phyloP scores from a whole-genome alignment of 345 rosid species.

The Acer saccharum region DNA sequence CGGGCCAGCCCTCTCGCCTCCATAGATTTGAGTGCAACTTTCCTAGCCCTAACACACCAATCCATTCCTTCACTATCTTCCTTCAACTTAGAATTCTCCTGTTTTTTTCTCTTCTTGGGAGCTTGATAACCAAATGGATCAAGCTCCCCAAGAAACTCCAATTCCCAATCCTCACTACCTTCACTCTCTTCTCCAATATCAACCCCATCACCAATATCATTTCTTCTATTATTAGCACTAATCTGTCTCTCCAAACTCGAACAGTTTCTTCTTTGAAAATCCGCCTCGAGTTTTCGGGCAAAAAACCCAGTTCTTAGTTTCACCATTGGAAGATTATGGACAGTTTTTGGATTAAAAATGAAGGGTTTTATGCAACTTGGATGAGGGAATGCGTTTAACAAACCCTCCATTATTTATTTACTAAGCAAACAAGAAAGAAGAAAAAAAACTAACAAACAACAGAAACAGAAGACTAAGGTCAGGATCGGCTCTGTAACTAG shows the following conservation, averaged over 20 bases:
- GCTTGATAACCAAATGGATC: conserved; percentile 60
- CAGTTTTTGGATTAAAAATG: conserved; percentile 28
- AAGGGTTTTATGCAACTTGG: conserved; percentile 37
- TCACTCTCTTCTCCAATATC: conserved; percentile 24
- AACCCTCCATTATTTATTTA: conserved; percentile 41
- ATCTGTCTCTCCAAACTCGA: conserved; percentile 24
- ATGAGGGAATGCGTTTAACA: conserved; percentile 37
- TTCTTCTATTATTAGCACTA: conserved; percentile 16
- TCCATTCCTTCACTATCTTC: conserved; percentile 76
- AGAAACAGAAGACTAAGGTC: neutral
- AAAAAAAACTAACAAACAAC: neutral
- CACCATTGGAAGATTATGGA: conserved; percentile 23
- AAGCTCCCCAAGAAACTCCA: conserved; percentile 72
- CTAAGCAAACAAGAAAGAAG: neutral
- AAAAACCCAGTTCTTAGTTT: conserved; percentile 31
- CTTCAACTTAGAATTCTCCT: conserved; percentile 42
- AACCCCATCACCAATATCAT: conserved; percentile 18
- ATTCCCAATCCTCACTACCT: conserved; percentile 56
- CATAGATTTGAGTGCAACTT: conserved; percentile 69
- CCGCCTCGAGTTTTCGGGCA: conserved; percentile 18
- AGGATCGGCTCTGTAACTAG: neutral
- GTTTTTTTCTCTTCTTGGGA: conserved; percentile 66
- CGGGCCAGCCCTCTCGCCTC: conserved; percentile 68
- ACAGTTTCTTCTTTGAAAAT: conserved; percentile 25
- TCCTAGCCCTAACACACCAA: conserved; percentile 89